Evolutionary conservation across 202 grass and related monocot genomes (phyloP).

Genomic region (Elaeis oleifera): DNA sequence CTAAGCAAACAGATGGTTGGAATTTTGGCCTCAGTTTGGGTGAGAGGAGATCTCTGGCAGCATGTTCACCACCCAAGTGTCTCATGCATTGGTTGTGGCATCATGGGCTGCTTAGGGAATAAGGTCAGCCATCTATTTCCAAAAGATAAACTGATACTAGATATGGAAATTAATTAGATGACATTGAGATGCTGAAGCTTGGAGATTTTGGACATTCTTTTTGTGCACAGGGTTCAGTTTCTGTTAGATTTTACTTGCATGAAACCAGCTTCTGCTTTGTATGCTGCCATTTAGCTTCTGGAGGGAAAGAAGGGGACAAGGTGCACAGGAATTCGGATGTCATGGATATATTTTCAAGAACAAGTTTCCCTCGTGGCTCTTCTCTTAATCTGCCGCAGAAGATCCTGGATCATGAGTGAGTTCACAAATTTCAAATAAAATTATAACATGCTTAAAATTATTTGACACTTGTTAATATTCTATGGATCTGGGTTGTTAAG

Average conservation of each 20-base stretch:
- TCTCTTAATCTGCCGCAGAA: not conserved
- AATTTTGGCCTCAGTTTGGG: slow-evolving; percentile 2
- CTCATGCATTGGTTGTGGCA: slow-evolving; percentile 6
- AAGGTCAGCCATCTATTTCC: not conserved
- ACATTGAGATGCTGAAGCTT: too few relatives aligned
- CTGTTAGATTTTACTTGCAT: slow-evolving; percentile 4
- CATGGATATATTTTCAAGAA: not conserved
- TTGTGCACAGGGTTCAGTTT: slow-evolving; percentile 9
- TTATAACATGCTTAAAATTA: too few relatives aligned
- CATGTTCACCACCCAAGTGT: not conserved
- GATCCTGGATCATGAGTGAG: slow-evolving; percentile 8
- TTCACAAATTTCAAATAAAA: not conserved
- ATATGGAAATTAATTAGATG: too few relatives aligned
- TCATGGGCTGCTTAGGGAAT: slow-evolving; percentile 10
- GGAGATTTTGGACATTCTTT: too few relatives aligned
- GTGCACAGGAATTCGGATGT: slow-evolving; percentile 1
- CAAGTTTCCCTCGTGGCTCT: not conserved
- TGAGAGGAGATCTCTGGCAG: not conserved
- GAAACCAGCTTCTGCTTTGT: slow-evolving; percentile 16
- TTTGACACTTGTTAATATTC: too few relatives aligned
- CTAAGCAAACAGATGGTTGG: slow-evolving; percentile 18
- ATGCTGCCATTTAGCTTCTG: slow-evolving; percentile 11
- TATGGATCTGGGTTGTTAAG: too few relatives aligned
- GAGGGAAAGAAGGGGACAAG: slow-evolving; percentile 4
- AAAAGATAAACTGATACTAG: too few relatives aligned